Conservation (phyloP, 768 basidiomycete genomes). For the Lentinula lateritia region DNA sequence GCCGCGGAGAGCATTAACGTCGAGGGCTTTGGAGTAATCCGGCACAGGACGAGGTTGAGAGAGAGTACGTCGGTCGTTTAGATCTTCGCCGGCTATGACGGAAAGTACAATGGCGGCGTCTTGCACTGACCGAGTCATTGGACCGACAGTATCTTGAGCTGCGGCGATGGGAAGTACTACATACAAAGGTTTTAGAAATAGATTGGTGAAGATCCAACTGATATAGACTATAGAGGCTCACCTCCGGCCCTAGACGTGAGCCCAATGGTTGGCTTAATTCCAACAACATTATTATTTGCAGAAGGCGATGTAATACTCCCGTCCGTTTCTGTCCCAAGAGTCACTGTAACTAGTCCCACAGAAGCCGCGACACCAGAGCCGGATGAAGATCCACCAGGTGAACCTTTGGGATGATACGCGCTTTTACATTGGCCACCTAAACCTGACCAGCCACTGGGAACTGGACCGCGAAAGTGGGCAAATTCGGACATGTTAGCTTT, state of each 20-base stretch:
- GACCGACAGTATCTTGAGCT: conserved; percentile 35
- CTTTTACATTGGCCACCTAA: conserved; percentile 38
- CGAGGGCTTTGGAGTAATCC: conserved; percentile 33
- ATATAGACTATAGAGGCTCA: conserved; percentile 25
- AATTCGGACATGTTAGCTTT: conserved; percentile 55
- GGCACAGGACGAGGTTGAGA: conserved; percentile 34
- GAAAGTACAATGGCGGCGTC: conserved; percentile 33
- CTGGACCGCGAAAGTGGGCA: conserved; percentile 40
- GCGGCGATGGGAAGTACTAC: conserved; percentile 40
- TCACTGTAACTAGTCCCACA: conserved; percentile 33
- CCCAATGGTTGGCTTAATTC: conserved; percentile 34
- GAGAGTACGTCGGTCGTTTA: conserved; percentile 32
- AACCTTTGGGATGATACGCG: conserved; percentile 33
- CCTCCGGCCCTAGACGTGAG: conserved; percentile 32
- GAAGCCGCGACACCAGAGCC: conserved; percentile 35
- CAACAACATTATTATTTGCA: conserved; percentile 35
- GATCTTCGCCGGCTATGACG: conserved; percentile 37
- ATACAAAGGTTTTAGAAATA: too few species aligned
- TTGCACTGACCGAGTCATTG: conserved; percentile 28
- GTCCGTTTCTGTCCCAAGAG: conserved; percentile 41
- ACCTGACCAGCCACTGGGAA: conserved; percentile 54
- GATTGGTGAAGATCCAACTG: too few species aligned
- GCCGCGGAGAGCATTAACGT: conserved; percentile 30
- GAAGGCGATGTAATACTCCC: conserved; percentile 43
- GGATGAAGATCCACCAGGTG: conserved; percentile 36